Evolutionary conservation across 2,329 filamentous ascomycete species (phyloP), one percentile per base, ranked within the genome.

Genomic region (Aspergillus pseudoterreus): DNA sequence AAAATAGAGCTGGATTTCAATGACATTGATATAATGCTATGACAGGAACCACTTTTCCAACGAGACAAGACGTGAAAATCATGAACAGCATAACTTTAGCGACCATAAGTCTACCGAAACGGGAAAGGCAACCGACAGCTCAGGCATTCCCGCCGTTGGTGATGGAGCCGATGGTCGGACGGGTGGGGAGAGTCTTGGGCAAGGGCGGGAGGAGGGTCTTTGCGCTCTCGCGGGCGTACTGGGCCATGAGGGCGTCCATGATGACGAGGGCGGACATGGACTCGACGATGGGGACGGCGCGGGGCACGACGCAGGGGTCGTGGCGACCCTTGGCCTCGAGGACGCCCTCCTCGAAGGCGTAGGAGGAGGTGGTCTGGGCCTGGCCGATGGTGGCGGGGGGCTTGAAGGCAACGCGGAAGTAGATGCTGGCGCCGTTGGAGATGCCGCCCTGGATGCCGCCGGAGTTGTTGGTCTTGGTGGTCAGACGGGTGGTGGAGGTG

Each of bases 401-500:
- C 80, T 97, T 97, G 83, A 97, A 97, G 14, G 84, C 92, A 4
- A 96, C 86, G 46, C 88, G 85, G 82, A 97, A 97, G 80, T 94
- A 97, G 75, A 97, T 90, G 53, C 86, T 87, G 35, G 90, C 89
- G 52, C 92, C 94, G 72, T 97, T 97, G 46, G 88, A 87, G 73
- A 97, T 97, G 47, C 92, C 92, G 41, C 92, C 94, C 76, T 97
- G 92, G 61, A 97, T 90, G 57, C 92, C 94, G 11, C 92, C 92
- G 2, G 87, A 92, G 78, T 96, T 91, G 78, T 97, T 97, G 22
- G 92, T 96, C 77, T 87, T 88, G 50, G 92, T 96, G 8, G 85
- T 86, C 48, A 96, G 81, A 56, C 78, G 81, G 15, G 87, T 83
- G 52, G 27, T 60, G 54, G 53, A 55, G 43, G 51, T 47, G 43